Base-by-base conservation (phyloP, 1,284 basidiomycete species). In the Mycosarcoma mackinlayi region DNA sequence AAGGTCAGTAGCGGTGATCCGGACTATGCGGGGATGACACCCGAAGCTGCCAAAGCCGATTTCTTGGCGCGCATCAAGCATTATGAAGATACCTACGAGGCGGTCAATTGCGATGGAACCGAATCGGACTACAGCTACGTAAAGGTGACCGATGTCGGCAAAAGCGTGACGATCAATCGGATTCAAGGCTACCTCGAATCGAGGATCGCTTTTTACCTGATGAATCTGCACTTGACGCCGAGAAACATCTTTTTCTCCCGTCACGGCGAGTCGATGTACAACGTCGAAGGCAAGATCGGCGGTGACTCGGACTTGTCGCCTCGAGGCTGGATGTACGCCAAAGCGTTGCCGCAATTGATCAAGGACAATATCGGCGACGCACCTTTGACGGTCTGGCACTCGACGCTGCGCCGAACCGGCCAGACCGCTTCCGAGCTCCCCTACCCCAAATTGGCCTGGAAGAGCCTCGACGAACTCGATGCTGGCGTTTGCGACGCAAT, bases 401-500 rank as follows among this genome's bases (percentile, higher is more conserved):
- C 93, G 16, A 98, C 95, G 2, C 86, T 98, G 33, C 88, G 90
- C 67, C 87, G 95, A 21, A 99, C 95, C 3, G 92, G 92, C 19
- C 93, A 98, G 83, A 98, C 96, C 0, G 94, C 89, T 0, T 87
- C 89, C 38, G 80, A 88, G 68, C 86, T 98, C 13, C 89, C 91
- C 0, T 98, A 94, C 81, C 87, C 90, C 39, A 96, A 98, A 81
- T 86, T 98, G 69, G 97, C 94, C 0, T 99, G 96, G 96, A 99
- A 99, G 84, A 93, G 93, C 4, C 86, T 99, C 31, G 96, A 99
- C 80, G 96, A 99, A 84, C 87, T 99, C 11, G 96, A 99, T 83
- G 96, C 96, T 3, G 95, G 96, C 37, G 96, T 99, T 14, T 99
- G 96, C 79, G 96, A 99, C 84, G 94, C 91, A 13, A 98, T 99